A percentile compares a stretch with the other conserved stretches of the same genome.
Conservation (phyloP, 129 eudicot species). For the Mikania micrantha region DNA sequence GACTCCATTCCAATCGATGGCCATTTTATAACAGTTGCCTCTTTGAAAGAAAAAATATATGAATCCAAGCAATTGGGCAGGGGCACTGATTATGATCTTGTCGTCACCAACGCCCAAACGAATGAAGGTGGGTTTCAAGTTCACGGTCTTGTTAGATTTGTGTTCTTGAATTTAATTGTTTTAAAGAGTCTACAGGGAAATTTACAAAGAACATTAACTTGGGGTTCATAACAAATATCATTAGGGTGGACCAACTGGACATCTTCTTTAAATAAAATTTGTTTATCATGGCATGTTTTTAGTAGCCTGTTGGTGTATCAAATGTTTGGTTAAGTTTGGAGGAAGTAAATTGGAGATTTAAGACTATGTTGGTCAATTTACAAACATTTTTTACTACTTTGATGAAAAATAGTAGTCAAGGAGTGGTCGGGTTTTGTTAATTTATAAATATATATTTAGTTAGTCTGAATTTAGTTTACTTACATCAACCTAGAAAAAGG, state of each 20-base stretch:
- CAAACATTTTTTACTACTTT: background rate
- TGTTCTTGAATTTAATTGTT: background rate
- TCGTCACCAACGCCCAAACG: constrained; percentile 95
- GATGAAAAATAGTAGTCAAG: background rate
- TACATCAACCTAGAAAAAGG: background rate
- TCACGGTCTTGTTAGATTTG: constrained; percentile 7
- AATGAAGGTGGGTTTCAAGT: constrained; percentile 76
- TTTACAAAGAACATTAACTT: background rate
- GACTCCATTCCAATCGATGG: constrained; percentile 86
- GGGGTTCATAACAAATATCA: constrained; percentile 9
- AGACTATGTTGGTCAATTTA: background rate
- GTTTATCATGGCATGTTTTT: background rate
- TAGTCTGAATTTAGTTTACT: background rate
- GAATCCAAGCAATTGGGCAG: constrained; percentile 93
- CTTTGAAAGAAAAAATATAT: constrained; percentile 86
- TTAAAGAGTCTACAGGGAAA: background rate
- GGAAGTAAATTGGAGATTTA: background rate
- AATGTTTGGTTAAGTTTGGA: constrained; percentile 1
- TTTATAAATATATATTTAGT: background rate
- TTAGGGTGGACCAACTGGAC: background rate
- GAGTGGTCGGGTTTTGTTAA: background rate
- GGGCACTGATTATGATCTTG: constrained; percentile 94
- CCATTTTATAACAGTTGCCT: constrained; percentile 83
- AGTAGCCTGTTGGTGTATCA: background rate
- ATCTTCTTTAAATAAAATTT: background rate